Base-by-base conservation (phyloP, 495 filamentous ascomycete species). In the Penicillium argentinense region DNA sequence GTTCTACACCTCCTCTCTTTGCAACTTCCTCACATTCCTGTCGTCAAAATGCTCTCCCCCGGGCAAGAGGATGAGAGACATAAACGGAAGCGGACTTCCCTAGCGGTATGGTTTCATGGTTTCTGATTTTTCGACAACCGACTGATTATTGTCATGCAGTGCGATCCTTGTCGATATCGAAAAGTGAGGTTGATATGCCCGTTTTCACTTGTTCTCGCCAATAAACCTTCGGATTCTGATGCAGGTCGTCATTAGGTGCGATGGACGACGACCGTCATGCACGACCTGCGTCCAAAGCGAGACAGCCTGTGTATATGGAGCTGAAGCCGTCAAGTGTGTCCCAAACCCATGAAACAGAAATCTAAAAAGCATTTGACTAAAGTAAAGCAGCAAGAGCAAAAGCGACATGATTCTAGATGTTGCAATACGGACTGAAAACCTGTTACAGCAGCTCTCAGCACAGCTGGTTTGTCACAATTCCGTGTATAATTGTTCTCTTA, bases 371-470 rank as follows among this genome's bases (percentile, higher is more conserved):
- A 34, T 45, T 46, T 22, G 29, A 9, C 19, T 13, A 5, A 11
- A 9, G 16, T 9, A 26, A 37, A 38, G 14, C 29, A 55, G 52
- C 17, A 42, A 39, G 23, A 46, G 47, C 47, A 55, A 55, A 21
- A 51, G 45, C 22, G 52, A 55, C 34, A 27, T 55, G 22, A 55
- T 55, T 28, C 47, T 55, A 5, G 52, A 55, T 44, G 42, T 46
- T 13, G 52, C 36, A 17, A 38, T 55, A 26, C 39, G 52, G n/a
- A 41, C 47, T 3, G 47, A 55, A 27, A 39, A 38, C 46, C 27
- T 51, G 1, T 14, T 55, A 4, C 47, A 45, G 16, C 40, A 55
- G 41, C 34, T 55, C 19, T 46, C 36, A 1, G 17, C 47, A 3
- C 41, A 51, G 7, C 37, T 55, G 34, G 52, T 55, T 22, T 28